phyloP scores from a whole-genome alignment of 306 rosid species.

The Quillaja saponaria region DNA sequence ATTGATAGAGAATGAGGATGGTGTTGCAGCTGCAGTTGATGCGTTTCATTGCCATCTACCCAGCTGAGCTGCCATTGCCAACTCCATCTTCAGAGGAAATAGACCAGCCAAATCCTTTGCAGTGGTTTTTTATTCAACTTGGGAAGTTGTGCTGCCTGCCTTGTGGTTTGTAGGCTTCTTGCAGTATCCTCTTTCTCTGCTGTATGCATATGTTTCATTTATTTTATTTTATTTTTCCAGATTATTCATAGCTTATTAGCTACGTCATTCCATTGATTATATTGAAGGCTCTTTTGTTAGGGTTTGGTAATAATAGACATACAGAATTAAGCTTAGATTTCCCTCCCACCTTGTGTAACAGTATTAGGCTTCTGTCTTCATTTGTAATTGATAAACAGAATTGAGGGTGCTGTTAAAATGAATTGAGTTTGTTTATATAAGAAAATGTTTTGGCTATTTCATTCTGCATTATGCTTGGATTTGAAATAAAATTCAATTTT shows the following conservation, averaged over 20 bases:
- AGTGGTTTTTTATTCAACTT: constrained; percentile 60
- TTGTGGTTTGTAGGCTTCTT: constrained; percentile 56
- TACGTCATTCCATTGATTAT: constrained; percentile 58
- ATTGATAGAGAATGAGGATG: constrained; percentile 86
- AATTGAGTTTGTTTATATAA: constrained; percentile 9
- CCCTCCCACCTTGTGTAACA: constrained; percentile 10
- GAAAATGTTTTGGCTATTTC: constrained; percentile 10
- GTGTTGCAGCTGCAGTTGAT: constrained; percentile 83
- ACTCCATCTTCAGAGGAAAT: constrained; percentile 48
- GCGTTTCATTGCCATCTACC: constrained; percentile 93
- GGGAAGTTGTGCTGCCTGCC: constrained; percentile 65
- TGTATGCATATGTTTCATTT: constrained; percentile 10
- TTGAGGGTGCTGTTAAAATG: background rate
- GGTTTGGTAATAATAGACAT: constrained; percentile 20
- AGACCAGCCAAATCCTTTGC: constrained; percentile 48
- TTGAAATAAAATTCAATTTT: background rate
- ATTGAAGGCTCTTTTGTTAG: constrained; percentile 22
- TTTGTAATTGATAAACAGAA: constrained; percentile 7
- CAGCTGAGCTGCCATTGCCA: constrained; percentile 68
- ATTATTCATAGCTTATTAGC: constrained; percentile 27
- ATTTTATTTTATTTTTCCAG: constrained; percentile 3
- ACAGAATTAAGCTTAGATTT: constrained; percentile 19
- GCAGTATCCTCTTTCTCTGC: constrained; percentile 10
- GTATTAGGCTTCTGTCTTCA: constrained; percentile 17
- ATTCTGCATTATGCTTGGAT: constrained; percentile 3